Base-by-base conservation (phyloP, 139 green algal genomes). In the Zygnema cylindricum region DNA sequence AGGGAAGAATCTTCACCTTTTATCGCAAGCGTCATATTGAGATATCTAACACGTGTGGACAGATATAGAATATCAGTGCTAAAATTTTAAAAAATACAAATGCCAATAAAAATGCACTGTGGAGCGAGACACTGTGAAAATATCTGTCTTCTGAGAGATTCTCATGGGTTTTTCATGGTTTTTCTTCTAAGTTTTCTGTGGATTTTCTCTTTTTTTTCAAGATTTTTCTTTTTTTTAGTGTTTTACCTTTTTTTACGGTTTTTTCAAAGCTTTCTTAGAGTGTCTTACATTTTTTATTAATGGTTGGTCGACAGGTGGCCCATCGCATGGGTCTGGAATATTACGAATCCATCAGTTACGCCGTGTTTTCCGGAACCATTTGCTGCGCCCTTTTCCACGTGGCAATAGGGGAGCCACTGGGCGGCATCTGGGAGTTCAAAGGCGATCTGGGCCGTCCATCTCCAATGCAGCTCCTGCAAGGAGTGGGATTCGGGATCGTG, bases 241-340 rank as follows among this genome's bases (percentile, higher is more conserved):
- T 11, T 25, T 38, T 42, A 3, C 71, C 42, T 25, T 43, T 43
- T 30, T 79, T 16, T 79, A 11, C 38, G 30, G n/a, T n/a, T n/a
- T n/a, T n/a, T n/a, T n/a, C n/a, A n/a, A n/a, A n/a, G n/a, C n/a
- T n/a, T n/a, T n/a, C n/a, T n/a, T n/a, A n/a, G n/a, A n/a, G n/a
- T n/a, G n/a, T n/a, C n/a, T n/a, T n/a, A n/a, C n/a, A n/a, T 73
- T 63, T 63, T 63, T 7, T 16, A 63, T 63, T 7, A 63, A 63
- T 63, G 49, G 16, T n/a, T n/a, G n/a, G n/a, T n/a, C n/a, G 73
- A 54, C 81, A 88, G 83, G 83, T 88, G 2, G 39, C 38, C 23
- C 83, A 88, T 35, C 63, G 83, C 23, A 86, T 88, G 69, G 83
- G 83, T 30, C 2, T 85, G 63, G 83, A 88, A 75, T 88, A 63